Evolutionary conservation across 495 filamentous ascomycete genomes (phyloP).

Genomic region (Thozetella sp.): DNA sequence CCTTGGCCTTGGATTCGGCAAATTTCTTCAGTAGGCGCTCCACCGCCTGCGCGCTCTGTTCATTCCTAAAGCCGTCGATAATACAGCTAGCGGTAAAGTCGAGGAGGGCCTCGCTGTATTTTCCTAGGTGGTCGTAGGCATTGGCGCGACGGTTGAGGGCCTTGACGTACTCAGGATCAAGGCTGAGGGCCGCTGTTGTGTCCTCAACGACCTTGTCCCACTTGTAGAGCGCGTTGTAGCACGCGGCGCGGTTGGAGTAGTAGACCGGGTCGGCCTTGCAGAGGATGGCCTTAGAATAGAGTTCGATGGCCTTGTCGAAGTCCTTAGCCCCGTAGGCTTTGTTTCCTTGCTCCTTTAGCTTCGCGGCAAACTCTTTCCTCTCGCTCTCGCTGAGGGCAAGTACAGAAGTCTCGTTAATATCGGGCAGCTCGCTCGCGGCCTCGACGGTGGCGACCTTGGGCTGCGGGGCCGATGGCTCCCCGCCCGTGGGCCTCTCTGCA

Average conservation of each 20-base stretch:
- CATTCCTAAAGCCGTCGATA: constrained; percentile 93
- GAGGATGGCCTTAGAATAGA: constrained; percentile 93
- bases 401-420: constrained; percentile 81
- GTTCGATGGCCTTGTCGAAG: constrained; percentile 85
- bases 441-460: constrained; percentile 59
- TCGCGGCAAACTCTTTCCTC: constrained; percentile 81
- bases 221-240: constrained; percentile 86
- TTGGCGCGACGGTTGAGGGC: constrained; percentile 94
- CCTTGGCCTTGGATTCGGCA: constrained; percentile 87
- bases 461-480: constrained; percentile 31
- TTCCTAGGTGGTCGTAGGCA: constrained; percentile 90
- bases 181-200: constrained; percentile 87
- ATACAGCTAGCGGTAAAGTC: constrained; percentile 99
- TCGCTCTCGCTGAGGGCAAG: constrained; percentile 68
- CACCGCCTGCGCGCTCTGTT: constrained; percentile 82
- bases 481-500: constrained; percentile 17
- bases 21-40: constrained; percentile 96
- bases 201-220: constrained; percentile 98
- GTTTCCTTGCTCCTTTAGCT: constrained; percentile 94
- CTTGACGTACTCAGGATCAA: constrained; percentile 96
- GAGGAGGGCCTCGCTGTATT: constrained; percentile 91
- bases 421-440: constrained; percentile 75
- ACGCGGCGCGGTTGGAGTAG: constrained; percentile 98
- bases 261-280: constrained; percentile 98
- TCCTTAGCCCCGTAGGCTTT: constrained; percentile 94